Conservation (phyloP, 1,139 yeast genomes). For the Chernovozyma aurita region DNA sequence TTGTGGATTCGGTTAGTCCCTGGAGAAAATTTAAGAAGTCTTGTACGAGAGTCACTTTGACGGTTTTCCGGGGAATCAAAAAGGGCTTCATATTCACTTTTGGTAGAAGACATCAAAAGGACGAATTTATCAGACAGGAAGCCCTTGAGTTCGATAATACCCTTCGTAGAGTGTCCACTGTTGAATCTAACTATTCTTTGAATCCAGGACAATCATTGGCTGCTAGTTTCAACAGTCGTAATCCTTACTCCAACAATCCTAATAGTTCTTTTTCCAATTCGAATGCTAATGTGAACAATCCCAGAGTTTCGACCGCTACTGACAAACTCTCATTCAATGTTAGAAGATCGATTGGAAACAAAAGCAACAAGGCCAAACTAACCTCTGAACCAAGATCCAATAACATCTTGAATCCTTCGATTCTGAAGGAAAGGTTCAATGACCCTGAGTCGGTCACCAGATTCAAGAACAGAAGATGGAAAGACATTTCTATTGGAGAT, state of each 20-base stretch:
- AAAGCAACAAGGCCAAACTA: neutral
- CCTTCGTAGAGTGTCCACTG: conserved; percentile 37
- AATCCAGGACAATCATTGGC: conserved; percentile 3
- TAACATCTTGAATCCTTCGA: no score
- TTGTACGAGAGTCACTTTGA: conserved; percentile 22
- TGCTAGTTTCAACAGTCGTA: conserved; percentile 41
- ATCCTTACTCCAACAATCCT: no score
- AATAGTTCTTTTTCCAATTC: conserved; percentile 12
- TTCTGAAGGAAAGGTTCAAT: no score
- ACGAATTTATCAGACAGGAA: conserved; percentile 22
- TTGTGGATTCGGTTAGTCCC: conserved; percentile 55
- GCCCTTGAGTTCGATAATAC: no score
- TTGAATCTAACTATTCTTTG: conserved; percentile 30
- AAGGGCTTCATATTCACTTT: no score
- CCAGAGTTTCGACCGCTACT: neutral
- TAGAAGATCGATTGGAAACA: neutral
- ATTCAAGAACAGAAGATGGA: conserved; percentile 79
- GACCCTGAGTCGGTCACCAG: no score
- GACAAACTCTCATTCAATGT: neutral
- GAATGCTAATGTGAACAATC: neutral
- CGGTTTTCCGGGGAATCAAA: conserved; percentile 17
- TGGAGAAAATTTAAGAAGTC: conserved; percentile 66
- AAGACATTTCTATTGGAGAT: conserved; percentile 85
- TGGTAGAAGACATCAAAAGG: conserved; percentile 26
- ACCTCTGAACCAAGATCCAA: neutral